These are phyloP conservation scores for Tulasnella sp. DNA, from an alignment of 768 basidiomycete species.

Conservation along the genomic window DNA sequence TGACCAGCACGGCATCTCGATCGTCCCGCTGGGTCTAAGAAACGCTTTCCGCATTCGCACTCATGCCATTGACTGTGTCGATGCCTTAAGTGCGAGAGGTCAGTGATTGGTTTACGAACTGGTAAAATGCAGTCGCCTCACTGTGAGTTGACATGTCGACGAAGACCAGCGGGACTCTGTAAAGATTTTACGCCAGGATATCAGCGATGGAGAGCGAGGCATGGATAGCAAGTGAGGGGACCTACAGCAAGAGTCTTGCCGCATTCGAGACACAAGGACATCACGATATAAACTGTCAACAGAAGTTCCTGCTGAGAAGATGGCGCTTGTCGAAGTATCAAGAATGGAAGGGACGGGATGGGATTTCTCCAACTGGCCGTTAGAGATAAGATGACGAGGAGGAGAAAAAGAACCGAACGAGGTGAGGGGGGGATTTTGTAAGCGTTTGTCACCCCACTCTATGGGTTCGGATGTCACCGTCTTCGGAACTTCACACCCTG, in stretches of 20 bases:
- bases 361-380: too few relatives aligned
- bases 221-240: not conserved
- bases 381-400: not conserved
- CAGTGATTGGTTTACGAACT: not conserved
- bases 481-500: not conserved
- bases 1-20: not conserved
- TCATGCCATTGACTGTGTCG: not conserved
- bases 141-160: not conserved
- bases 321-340: not conserved
- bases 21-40: not conserved
- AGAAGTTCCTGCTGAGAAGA: not conserved
- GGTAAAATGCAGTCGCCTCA: not conserved
- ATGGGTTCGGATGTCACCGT: not conserved
- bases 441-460: not conserved
- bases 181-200: not conserved
- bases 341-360: not conserved
- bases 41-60: not conserved
- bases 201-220: not conserved
- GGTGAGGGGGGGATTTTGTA: not conserved
- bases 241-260: not conserved
- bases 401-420: not conserved
- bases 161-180: not conserved
- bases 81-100: not conserved
- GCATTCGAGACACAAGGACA: not conserved
- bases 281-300: not conserved